phyloP scores from a whole-genome alignment of 1,284 basidiomycete genomes.

The Exsudoporus floridanus region DNA sequence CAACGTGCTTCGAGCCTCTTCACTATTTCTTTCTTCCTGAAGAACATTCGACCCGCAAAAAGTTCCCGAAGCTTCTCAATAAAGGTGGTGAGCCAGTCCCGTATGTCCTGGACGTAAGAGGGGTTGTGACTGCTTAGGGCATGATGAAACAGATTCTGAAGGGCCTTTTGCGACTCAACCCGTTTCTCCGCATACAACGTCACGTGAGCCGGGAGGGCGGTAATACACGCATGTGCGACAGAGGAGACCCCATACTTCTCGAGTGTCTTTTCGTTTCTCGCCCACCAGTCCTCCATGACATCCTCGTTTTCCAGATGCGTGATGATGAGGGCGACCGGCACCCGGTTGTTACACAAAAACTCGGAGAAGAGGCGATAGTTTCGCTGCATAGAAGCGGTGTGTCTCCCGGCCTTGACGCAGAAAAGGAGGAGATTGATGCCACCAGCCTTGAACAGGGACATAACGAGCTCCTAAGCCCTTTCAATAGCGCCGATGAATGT shows the following conservation, averaged over 20 bases:
- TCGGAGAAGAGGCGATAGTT: conserved; percentile 41
- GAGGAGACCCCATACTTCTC: conserved; percentile 23
- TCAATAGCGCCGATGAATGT: conserved; percentile 34
- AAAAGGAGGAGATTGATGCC: conserved; percentile 42
- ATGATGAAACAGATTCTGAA: not conserved
- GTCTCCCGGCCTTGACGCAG: conserved; percentile 37
- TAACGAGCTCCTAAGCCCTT: conserved; percentile 37
- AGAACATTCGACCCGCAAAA: too few relatives aligned
- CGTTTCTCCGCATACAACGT: not conserved
- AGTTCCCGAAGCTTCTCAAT: too few relatives aligned
- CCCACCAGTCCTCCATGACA: conserved; percentile 35
- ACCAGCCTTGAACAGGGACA: conserved; percentile 23
- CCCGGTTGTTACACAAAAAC: conserved; percentile 33
- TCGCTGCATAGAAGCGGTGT: conserved; percentile 32
- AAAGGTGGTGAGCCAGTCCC: not conserved
- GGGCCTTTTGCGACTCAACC: not conserved
- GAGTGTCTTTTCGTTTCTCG: conserved; percentile 20
- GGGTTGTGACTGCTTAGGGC: not conserved
- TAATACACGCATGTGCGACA: conserved; percentile 32
- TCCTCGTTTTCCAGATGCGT: conserved; percentile 41
- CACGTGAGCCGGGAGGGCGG: conserved; percentile 16
- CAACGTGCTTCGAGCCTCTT: too few relatives aligned
- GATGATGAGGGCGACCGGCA: conserved; percentile 39
- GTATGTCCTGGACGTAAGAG: not conserved
- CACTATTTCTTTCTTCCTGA: too few relatives aligned